Evolutionary conservation across 2,329 filamentous ascomycete genomes (phyloP).

Genomic region (Xylariaceae sp.): DNA sequence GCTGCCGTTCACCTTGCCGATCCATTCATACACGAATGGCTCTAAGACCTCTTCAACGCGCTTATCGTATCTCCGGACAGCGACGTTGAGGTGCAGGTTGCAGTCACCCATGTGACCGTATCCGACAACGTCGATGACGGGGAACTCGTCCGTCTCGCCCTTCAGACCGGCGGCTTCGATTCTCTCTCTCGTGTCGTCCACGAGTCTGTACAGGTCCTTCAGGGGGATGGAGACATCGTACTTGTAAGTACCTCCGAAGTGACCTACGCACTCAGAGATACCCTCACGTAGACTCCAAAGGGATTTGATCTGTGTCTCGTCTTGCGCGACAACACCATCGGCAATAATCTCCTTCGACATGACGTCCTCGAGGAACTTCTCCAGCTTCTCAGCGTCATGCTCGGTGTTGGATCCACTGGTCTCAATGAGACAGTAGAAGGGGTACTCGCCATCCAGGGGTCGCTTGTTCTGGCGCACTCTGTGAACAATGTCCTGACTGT

Average conservation of each 20-base stretch:
- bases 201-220: slow-evolving; percentile 77
- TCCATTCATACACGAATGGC: slow-evolving; percentile 98
- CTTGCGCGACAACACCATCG: slow-evolving; percentile 88
- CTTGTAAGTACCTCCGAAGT: slow-evolving; percentile 95
- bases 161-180: slow-evolving; percentile 71
- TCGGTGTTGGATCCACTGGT: slow-evolving; percentile 92
- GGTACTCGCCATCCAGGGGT: slow-evolving; percentile 76
- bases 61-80: slow-evolving; percentile 77
- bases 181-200: slow-evolving; percentile 74
- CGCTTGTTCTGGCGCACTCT: slow-evolving; percentile 69
- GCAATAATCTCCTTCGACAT: slow-evolving; percentile 81
- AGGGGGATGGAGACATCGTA: slow-evolving; percentile 96
- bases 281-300: slow-evolving; percentile 94
- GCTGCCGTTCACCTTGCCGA: slow-evolving; percentile 77
- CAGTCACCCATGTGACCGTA: slow-evolving; percentile 98
- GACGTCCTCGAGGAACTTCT: slow-evolving; percentile 83
- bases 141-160: slow-evolving; percentile 67
- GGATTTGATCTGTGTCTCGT: slow-evolving; percentile 79
- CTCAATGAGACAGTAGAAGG: slow-evolving; percentile 95
- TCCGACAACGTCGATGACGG: slow-evolving; percentile 84
- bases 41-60: slow-evolving; percentile 81
- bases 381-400: slow-evolving; percentile 88
- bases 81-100: slow-evolving; percentile 90
- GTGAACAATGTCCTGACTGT: slow-evolving; percentile 72
- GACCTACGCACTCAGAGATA: slow-evolving; percentile 80